Evolutionary conservation across 257 asterid species (phyloP).

Genomic region (Linderniella brevidens): DNA sequence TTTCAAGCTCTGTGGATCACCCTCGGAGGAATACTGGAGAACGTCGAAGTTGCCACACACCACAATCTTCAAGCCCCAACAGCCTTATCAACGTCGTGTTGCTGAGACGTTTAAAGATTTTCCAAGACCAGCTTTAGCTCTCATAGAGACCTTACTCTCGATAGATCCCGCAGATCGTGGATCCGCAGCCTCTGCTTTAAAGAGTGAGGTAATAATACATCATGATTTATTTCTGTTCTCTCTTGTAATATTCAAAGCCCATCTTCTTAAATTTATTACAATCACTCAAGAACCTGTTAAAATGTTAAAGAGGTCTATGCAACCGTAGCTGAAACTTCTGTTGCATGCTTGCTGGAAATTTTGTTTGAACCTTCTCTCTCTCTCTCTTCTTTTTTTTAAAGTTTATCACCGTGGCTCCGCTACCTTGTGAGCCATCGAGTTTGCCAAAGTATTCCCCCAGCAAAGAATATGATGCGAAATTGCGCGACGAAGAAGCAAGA

Average conservation of each 20-base stretch:
- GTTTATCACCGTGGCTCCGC: conserved; percentile 68
- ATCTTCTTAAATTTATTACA: too few species aligned
- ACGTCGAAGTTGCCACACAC: conserved; percentile 89
- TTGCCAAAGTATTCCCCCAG: conserved; percentile 92
- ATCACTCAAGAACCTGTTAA: too few species aligned
- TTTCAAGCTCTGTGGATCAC: conserved; percentile 96
- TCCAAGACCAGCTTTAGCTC: conserved; percentile 64
- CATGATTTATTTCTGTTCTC: too few species aligned
- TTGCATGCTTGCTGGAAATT: too few species aligned
- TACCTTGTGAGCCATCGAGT: conserved; percentile 85
- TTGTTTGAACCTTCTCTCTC: too few species aligned
- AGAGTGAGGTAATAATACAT: conserved; percentile 59
- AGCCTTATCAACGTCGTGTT: conserved; percentile 76
- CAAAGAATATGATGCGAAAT: conserved; percentile 88
- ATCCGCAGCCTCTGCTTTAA: conserved; percentile 75
- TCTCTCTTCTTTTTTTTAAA: too few species aligned
- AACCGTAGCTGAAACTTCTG: neutral
- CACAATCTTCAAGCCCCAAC: conserved; percentile 91
- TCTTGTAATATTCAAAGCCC: too few species aligned
- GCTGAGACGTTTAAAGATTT: conserved; percentile 77
- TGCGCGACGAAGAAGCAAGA: conserved; percentile 89
- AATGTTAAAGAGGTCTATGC: too few species aligned
- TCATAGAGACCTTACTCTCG: conserved; percentile 62
- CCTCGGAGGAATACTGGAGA: conserved; percentile 93
- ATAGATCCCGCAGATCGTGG: conserved; percentile 90